These are phyloP conservation scores for Arachis monticola DNA, from an alignment of 331 rosid genomes.

Conservation along the genomic window DNA sequence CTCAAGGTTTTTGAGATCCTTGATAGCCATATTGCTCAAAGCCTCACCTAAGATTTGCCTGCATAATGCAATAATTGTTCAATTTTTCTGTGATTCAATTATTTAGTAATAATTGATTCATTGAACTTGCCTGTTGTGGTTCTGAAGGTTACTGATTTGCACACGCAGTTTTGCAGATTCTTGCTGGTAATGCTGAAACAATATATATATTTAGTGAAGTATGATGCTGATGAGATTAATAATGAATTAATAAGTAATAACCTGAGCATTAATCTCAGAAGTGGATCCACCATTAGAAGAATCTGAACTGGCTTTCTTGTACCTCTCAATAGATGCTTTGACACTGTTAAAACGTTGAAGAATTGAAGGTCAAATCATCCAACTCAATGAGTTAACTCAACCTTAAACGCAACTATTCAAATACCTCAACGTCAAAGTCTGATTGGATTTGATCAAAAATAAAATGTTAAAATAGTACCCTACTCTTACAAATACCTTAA, in stretches of 20 bases:
- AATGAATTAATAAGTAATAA: constrained; percentile 39
- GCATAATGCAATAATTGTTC: not conserved
- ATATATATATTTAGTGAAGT: not conserved
- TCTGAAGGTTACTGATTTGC: constrained; percentile 73
- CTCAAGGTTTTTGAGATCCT: constrained; percentile 76
- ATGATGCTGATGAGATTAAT: not conserved
- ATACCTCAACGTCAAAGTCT: constrained; percentile 16
- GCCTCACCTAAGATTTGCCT: constrained; percentile 80
- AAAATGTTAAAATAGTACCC: constrained; percentile 27
- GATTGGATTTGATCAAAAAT: constrained; percentile 41
- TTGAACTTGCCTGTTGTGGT: constrained; percentile 66
- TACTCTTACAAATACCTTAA: constrained; percentile 68
- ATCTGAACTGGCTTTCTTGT: constrained; percentile 82
- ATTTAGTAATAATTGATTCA: not conserved
- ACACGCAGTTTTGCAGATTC: constrained; percentile 81
- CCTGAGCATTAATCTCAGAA: constrained; percentile 87
- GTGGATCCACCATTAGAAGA: constrained; percentile 64
- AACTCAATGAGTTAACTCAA: constrained; percentile 40
- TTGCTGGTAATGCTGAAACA: constrained; percentile 80
- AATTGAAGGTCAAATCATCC: constrained; percentile 46
- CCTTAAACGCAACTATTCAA: constrained; percentile 46
- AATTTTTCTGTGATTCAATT: too few relatives aligned
- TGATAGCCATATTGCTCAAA: constrained; percentile 49
- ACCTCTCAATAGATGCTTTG: constrained; percentile 87
- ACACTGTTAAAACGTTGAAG: constrained; percentile 51